Evolutionary conservation across 1,284 basidiomycete species (phyloP).

Genomic region (Pholiota adiposa): DNA sequence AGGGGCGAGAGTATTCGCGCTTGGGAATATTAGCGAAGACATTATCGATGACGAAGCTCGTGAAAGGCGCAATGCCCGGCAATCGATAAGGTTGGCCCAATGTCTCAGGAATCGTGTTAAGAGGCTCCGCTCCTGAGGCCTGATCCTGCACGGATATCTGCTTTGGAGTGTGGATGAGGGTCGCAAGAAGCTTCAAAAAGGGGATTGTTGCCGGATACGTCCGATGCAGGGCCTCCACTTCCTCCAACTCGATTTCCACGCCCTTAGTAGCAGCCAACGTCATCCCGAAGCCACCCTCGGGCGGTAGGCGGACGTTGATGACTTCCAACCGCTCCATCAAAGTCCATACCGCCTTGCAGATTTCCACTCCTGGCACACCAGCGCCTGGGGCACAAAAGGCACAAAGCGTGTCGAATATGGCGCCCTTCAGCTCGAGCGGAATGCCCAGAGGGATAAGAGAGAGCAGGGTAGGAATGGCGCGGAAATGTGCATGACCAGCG

Average conservation of each 20-base stretch:
- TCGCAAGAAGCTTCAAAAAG: constrained; percentile 83
- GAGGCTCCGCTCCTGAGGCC: constrained; percentile 60
- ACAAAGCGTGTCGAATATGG: constrained; percentile 81
- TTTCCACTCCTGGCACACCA: constrained; percentile 73
- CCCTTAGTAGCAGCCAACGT: constrained; percentile 63
- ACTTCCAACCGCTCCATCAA: constrained; percentile 85
- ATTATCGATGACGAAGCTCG: constrained; percentile 87
- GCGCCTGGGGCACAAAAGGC: constrained; percentile 85
- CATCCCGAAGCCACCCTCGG: constrained; percentile 40
- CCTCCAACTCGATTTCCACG: constrained; percentile 82
- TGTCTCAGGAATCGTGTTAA: constrained; percentile 77
- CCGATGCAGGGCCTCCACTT: constrained; percentile 80
- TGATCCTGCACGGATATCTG: constrained; percentile 63
- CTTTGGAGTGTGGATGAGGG: constrained; percentile 81
- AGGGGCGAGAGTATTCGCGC: constrained; percentile 76
- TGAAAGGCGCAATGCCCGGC: constrained; percentile 80
- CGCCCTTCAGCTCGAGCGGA: constrained; percentile 91
- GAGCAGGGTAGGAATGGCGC: constrained; percentile 80
- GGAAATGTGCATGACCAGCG: constrained; percentile 77
- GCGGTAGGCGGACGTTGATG: constrained; percentile 68
- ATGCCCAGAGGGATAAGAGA: constrained; percentile 81
- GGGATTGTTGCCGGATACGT: constrained; percentile 88
- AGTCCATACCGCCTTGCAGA: constrained; percentile 83
- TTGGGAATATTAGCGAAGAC: constrained; percentile 76
- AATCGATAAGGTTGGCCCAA: constrained; percentile 77